Percentiles rank a stretch among this genome's conserved stretches.
These are phyloP conservation scores for Fraxinus angustifolia DNA, from an alignment of 305 asterid genomes.

Conservation along the genomic window DNA sequence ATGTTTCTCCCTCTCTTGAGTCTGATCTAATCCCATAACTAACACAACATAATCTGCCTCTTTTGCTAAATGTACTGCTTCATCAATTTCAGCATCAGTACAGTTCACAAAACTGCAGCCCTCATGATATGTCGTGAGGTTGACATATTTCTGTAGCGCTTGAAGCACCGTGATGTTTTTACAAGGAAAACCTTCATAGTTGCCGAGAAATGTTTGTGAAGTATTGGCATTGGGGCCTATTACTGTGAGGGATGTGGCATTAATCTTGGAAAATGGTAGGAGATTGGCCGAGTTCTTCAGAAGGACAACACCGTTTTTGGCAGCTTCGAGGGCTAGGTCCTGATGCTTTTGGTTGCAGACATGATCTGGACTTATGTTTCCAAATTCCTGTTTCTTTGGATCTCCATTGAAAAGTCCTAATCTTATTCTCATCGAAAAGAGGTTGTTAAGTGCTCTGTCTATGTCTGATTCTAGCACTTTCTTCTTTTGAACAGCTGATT, in stretches of 20 bases:
- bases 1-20: constrained; percentile 47
- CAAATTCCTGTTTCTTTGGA: constrained; percentile 37
- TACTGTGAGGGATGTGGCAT: constrained; percentile 40
- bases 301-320: constrained; percentile 58
- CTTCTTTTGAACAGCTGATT: constrained; percentile 43
- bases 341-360: constrained; percentile 57
- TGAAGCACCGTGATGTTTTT: constrained; percentile 47
- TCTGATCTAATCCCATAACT: constrained; percentile 73
- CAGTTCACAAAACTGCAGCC: constrained; percentile 55
- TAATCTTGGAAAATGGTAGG: constrained; percentile 50
- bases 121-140: constrained; percentile 28
- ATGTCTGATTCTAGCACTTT: constrained; percentile 44
- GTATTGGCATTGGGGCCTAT: constrained; percentile 59
- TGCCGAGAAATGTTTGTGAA: constrained; percentile 34
- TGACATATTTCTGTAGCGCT: constrained; percentile 37
- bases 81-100: constrained; percentile 35
- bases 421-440: constrained; percentile 57
- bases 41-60: constrained; percentile 48
- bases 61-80: constrained; percentile 39
- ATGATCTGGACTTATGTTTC: constrained; percentile 30
- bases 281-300: constrained; percentile 46
- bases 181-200: constrained; percentile 66
- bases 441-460: constrained; percentile 60
- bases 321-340: constrained; percentile 55
- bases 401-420: constrained; percentile 59